Base-by-base conservation (phyloP, 2,329 filamentous ascomycete genomes). In the Colletotrichum kahawae region DNA sequence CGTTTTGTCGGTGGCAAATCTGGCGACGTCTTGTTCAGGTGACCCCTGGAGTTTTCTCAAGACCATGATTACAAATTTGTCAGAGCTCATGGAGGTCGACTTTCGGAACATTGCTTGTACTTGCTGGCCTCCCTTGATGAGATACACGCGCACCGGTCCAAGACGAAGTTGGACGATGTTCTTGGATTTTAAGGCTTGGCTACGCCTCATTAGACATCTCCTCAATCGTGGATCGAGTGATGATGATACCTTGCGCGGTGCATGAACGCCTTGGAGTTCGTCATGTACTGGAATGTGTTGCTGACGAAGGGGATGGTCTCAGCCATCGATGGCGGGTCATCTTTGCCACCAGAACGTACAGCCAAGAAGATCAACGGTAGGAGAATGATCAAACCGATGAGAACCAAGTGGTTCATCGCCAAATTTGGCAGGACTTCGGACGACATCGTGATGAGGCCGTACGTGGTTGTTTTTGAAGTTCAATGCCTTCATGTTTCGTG, bases 261-360 rank as follows among this genome's bases (percentile, higher is more conserved):
- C 64, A 78, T 59, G 14, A 80, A 77, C 1, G 13, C 51, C 12
- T 57, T 31, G 5, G 67, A 68, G 54, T 79, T 34, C 18, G 71
- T 70, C 69, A 78, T 71, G 43, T 74, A 80, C 8, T 78, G 76
- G 34, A 69, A 71, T 1, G 77, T 76, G 29, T 79, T 79, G 38
- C 31, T 72, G 16, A 80, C 21, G 60, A 75, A 77, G 1, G 78
- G 79, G 29, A 80, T 60, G 5, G 71, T 24, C 14, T 79, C 78
- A 4, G 69, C 38, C 7, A 77, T 36, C 1, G 51, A 57, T 9
- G 75, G 75, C 0, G 75, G 75, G 4, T 64, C 72, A 72, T 74
- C 29, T n/a, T 34, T 54, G 43, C 31, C 8, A 10, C 16, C 18
- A 12, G 12, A 27, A 29, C 43, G 64, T 7, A 16, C 13, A 16